phyloP scores from a whole-genome alignment of 352 stramenopile genomes.

The Globisporangium ultimum region DNA sequence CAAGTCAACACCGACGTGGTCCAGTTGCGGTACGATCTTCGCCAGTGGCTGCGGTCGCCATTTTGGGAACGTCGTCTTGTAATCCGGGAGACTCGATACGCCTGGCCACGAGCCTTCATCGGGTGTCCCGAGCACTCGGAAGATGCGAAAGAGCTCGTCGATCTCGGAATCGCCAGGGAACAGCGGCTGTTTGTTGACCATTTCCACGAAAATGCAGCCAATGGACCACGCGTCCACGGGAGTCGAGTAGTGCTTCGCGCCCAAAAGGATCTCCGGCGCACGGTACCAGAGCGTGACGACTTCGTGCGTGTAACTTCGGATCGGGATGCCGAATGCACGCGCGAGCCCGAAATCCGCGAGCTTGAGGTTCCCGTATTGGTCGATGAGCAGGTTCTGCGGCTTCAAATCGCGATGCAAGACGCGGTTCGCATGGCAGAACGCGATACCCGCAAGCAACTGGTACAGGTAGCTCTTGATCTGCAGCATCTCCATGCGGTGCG shows the following conservation, averaged over 20 bases:
- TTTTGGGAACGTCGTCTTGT: constrained; percentile 97
- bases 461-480: constrained; percentile 87
- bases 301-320: constrained; percentile 91
- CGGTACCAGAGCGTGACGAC: constrained; percentile 97
- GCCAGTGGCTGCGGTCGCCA: constrained; percentile 91
- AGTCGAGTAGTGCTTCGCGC: constrained; percentile 92
- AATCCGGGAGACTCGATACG: constrained; percentile 96
- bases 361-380: constrained; percentile 87
- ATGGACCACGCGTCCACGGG: constrained; percentile 92
- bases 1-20: constrained; percentile 76
- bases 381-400: constrained; percentile 95
- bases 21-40: constrained; percentile 85
- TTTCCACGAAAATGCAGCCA: constrained; percentile 94
- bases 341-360: constrained; percentile 92
- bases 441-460: constrained; percentile 79
- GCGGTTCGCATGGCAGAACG: constrained; percentile 95
- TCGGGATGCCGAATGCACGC: constrained; percentile 82
- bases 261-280: constrained; percentile 93
- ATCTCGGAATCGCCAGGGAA: constrained; percentile 97
- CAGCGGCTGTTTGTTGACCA: constrained; percentile 89
- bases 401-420: constrained; percentile 98
- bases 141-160: constrained; percentile 99
- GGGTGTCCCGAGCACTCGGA: constrained; percentile 95
- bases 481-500: constrained; percentile 82
- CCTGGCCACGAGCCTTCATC: constrained; percentile 96